Conservation (phyloP, 116 monocot species). For the Phalaenopsis hybrid region DNA sequence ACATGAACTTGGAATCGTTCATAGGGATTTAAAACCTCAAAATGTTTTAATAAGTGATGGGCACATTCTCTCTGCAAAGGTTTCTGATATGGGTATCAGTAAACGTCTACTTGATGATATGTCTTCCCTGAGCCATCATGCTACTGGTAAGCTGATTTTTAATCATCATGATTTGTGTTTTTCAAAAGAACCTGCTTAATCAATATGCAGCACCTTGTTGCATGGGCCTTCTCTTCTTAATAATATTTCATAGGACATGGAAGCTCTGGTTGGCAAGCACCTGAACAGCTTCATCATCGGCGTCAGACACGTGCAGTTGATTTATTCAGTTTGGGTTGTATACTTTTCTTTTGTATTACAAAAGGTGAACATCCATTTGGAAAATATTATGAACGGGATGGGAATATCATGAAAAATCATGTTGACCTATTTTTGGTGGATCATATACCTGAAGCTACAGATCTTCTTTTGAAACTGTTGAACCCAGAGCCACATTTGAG, state of each 20-base stretch:
- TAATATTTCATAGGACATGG: slow-evolving; percentile 49
- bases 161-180: not conserved
- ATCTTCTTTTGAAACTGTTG: slow-evolving; percentile 69
- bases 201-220: not conserved
- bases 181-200: not conserved
- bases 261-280: slow-evolving; percentile 97
- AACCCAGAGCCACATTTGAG: slow-evolving; percentile 50
- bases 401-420: slow-evolving; percentile 73
- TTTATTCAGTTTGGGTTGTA: slow-evolving; percentile 91
- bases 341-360: slow-evolving; percentile 92
- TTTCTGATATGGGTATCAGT: slow-evolving; percentile 99
- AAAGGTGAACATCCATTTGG: slow-evolving; percentile 96
- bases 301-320: slow-evolving; percentile 89
- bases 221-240: slow-evolving; percentile 6
- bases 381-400: slow-evolving; percentile 72
- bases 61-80: slow-evolving; percentile 51
- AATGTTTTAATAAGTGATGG: slow-evolving; percentile 75
- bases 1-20: slow-evolving; percentile 91
- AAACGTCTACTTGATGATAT: slow-evolving; percentile 70
- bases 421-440: slow-evolving; percentile 84
- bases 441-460: slow-evolving; percentile 85
- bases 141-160: slow-evolving; percentile 51
- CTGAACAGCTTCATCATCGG: slow-evolving; percentile 80
- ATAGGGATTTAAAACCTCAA: slow-evolving; percentile 95
- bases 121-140: slow-evolving; percentile 73